Evolutionary conservation across 208 protist species (phyloP), one percentile per base, ranked within the genome.

Genomic region (Trypanosoma melophagium): DNA sequence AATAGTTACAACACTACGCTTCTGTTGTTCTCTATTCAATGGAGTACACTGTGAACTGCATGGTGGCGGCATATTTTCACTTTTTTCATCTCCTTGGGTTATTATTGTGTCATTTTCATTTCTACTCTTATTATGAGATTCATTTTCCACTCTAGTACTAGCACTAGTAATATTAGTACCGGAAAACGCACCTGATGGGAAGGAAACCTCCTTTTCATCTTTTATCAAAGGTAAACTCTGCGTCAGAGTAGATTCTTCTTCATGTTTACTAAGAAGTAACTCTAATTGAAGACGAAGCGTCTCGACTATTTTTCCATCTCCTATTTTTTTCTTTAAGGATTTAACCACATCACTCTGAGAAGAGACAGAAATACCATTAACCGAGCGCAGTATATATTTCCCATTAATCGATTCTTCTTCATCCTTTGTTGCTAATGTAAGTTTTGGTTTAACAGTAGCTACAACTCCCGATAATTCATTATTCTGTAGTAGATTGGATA

Each of bases 1-100:
- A 69, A 94, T 61, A 5, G 86, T 92, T n/a, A 87, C 60, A 72
- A 82, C 21, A 66, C 76, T 77, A 24, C 74, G 66, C 9, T 68
- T 64, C 9, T 66, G 67, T 70, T 89, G 76, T 12, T 14, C 61
- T 0, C 55, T 22, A 4, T 76, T 84, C n/a, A 87, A 55, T 7
- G 58, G 70, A 35, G 10, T 66, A 47, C 28, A 72, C 59, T 28
- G 80, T 45, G 41, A 73, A 53, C 56, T 81, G 24, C 44, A 60
- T 50, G 38, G 52, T 40, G 24, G 73, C 53, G 65, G 74, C 47
- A 42, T 12, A 0, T 16, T 31, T 8, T 45, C 7, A 35, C 7
- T 16, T 5, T 8, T 13, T 17, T 44, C 3, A 40, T 41, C 19
- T 31, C 45, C 40, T 17, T 22, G 19, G 9, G 41, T 17, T 17